Evolutionary conservation across 202 grass and related monocot species (phyloP), one percentile per base, ranked within the genome.

Genomic region (Panicum virgatum): DNA sequence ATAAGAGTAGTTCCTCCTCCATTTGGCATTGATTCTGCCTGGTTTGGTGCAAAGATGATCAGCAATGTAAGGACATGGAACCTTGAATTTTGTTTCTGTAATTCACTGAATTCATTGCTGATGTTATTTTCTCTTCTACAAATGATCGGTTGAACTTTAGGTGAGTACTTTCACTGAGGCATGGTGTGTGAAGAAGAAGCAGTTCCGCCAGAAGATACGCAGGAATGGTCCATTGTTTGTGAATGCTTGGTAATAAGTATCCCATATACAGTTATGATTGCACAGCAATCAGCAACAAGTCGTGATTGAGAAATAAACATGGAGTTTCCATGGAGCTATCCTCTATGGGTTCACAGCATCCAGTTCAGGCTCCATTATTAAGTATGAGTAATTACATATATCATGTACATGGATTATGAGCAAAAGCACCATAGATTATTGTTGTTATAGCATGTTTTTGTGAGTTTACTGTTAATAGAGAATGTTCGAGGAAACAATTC

Each of bases 1-100:
- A 81, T 98, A 73, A 88, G 90, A 65, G 92, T 98, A 68, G 32
- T 89, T 56, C 91, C 90, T 64, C 90, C 96, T 58, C 66, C 90
- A 68, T 92, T 85, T 77, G 90, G 89, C 69, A 71, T 83, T 25
- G 91, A 98, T 76, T 88, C 92, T 9, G 91, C 92, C 63, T 98
- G 92, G 96, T 89, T 93, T 58, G 92, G 89, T 47, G 96, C 92
- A 81, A 98, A 98, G 85, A 90, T 92, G 61, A 85, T 98, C 68
- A 88, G 92, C 73, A 98, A 91, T 82, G 96, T 98, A 90, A 91
- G 85, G 37, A 74, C 46, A 74, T 72, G 36, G 23, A 44, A 46
- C 37, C 25, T 59, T 58, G 26, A 76, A n/a, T 8, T 64, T 57
- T 26, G 23, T 38, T 12, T 39, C 15, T 44, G 38, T n/a, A n/a